Evolutionary conservation across 1,139 yeast genomes (phyloP).

Genomic region (Candida sanyaensis): DNA sequence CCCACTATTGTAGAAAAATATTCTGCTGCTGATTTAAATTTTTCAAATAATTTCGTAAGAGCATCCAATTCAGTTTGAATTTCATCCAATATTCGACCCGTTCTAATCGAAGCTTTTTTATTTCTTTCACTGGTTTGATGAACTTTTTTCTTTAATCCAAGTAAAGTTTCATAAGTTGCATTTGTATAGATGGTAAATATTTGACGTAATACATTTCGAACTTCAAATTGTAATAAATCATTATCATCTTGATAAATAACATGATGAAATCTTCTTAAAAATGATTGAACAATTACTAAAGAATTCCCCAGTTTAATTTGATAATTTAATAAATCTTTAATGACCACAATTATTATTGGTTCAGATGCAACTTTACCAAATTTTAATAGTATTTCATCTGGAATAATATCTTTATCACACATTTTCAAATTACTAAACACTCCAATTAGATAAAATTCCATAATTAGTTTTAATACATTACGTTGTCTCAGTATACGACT

Average conservation of each 20-base stretch:
- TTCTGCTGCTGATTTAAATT: conserved; percentile 46
- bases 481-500: conserved; percentile 48
- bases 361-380: conserved; percentile 23
- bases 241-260: conserved; percentile 16
- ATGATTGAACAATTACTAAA: conserved; percentile 46
- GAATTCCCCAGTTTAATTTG: conserved; percentile 52
- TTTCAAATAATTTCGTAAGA: conserved; percentile 39
- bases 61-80: conserved; percentile 44
- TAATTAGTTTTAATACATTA: conserved; percentile 52
- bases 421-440: conserved; percentile 48
- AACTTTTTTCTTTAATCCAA: conserved; percentile 34
- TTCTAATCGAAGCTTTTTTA: conserved; percentile 59
- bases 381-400: conserved; percentile 22
- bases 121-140: conserved; percentile 40
- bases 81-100: conserved; percentile 65
- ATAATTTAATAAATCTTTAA: conserved; percentile 56
- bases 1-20: conserved; percentile 45
- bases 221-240: conserved; percentile 17
- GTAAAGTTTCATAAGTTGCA: conserved; percentile 41
- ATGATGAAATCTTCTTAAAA: conserved; percentile 52
- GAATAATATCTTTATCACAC: conserved; percentile 26
- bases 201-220: conserved; percentile 19
- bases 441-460: conserved; percentile 68
- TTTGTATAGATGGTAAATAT: conserved; percentile 51
- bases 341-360: conserved; percentile 47